Conservation (phyloP, 1,139 yeast species). For the Taphrina sp. region DNA sequence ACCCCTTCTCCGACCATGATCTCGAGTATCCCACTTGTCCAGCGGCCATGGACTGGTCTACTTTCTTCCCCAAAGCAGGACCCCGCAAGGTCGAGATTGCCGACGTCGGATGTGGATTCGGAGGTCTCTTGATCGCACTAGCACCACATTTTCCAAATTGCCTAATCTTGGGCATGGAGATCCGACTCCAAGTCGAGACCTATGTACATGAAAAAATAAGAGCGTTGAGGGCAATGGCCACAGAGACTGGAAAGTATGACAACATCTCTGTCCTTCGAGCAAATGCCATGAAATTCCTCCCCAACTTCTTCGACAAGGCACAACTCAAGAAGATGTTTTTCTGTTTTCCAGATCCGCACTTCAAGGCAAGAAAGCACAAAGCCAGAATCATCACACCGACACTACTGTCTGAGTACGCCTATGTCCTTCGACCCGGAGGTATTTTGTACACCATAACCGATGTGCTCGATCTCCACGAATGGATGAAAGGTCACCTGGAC, state of each 20-base stretch:
- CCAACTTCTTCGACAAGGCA: slow-evolving; percentile 80
- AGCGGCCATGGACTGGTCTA: slow-evolving; percentile 79
- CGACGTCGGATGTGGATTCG: slow-evolving; percentile 97
- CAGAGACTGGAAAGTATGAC: slow-evolving; percentile 52
- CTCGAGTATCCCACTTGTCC: slow-evolving; percentile 85
- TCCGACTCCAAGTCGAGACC: slow-evolving; percentile 94
- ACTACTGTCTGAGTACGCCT: slow-evolving; percentile 86
- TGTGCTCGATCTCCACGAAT: slow-evolving; percentile 84
- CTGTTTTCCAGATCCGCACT: slow-evolving; percentile 99
- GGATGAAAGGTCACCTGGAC: slow-evolving; percentile 94
- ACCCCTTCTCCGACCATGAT: slow-evolving; percentile 93
- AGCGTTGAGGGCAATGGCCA: slow-evolving; percentile 63
- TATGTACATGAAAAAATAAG: slow-evolving; percentile 93
- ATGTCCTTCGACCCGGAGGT: slow-evolving; percentile 82
- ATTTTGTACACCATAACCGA: slow-evolving; percentile 91
- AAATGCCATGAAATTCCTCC: slow-evolving; percentile 95
- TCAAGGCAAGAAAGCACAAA: slow-evolving; percentile 94
- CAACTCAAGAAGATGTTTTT: slow-evolving; percentile 83
- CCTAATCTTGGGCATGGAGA: slow-evolving; percentile 66
- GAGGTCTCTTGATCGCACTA: slow-evolving; percentile 80
- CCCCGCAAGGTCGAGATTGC: slow-evolving; percentile 74
- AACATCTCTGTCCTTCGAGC: slow-evolving; percentile 90
- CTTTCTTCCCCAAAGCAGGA: slow-evolving; percentile 60
- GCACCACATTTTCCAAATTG: slow-evolving; percentile 73
- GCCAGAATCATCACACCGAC: slow-evolving; percentile 93